Evolutionary conservation across 495 filamentous ascomycete genomes (phyloP), one percentile per base, ranked within the genome.

Genomic region (Hyaloscypha variabilis): DNA sequence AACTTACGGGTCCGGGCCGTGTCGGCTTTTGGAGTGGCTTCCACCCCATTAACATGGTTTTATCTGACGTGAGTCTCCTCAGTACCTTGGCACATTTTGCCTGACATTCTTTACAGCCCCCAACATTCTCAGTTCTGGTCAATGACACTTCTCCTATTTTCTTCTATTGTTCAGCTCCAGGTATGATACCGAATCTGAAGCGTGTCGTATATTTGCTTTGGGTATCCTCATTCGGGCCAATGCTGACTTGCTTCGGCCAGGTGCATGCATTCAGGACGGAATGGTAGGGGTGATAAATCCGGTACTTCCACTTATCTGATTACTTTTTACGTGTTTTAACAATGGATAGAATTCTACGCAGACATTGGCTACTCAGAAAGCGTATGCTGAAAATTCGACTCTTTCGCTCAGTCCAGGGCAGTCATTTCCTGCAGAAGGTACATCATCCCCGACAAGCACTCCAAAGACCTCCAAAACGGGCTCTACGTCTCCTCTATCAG

Each of bases 61-160:
- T 72, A 8, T 60, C 67, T 51, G 69, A 79, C 55, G 79, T 80
- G 60, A 68, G 76, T 5, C 26, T 52, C 17, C 59, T 21, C 6
- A 36, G 3, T 2, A 19, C 21, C 11, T 28, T 42, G 55, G 25
- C 39, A 54, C 34, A 49, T 36, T n/a, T 23, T 54, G 54, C 21
- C 21, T 34, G 29, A 56, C 14, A 17, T 6, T 55, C 19, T 25
- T 19, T 26, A 28, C 36, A 87, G 79, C 77, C 74, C 14, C 82
- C 81, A 42, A 70, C 63, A 26, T 88, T 76, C 74, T 73, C 74
- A 50, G 60, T 87, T 17, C 72, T 67, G 6, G 76, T 90, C 69
- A 88, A 88, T 68, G 77, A 82, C 71, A 88, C 85, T 0, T 67
- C 78, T 6, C 84, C 86, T 4, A 79, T 87, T 31, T 88, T 86